Evolutionary conservation across 768 basidiomycete species (phyloP).

Genomic region (Asterophora lycoperdoides): DNA sequence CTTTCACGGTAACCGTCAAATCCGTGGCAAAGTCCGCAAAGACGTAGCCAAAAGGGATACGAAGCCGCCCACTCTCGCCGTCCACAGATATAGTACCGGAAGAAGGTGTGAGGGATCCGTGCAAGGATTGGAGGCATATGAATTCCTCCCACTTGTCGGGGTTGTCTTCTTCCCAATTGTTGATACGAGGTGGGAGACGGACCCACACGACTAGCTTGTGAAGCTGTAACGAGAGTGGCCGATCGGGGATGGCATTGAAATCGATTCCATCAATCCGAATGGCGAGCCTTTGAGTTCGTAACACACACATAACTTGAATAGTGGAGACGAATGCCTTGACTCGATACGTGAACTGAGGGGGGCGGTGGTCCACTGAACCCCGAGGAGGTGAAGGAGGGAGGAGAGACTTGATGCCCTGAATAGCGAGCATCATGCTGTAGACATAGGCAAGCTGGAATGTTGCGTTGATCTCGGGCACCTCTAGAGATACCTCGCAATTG

Average conservation of each 20-base stretch:
- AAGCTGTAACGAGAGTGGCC: conserved; percentile 31
- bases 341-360: conserved; percentile 19
- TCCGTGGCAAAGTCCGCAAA: conserved; percentile 76
- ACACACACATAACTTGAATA: conserved; percentile 42
- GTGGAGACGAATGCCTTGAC: conserved; percentile 34
- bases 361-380: conserved; percentile 4
- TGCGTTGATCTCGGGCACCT: conserved; percentile 49
- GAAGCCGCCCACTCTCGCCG: conserved; percentile 65
- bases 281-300: conserved; percentile 47
- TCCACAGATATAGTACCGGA: conserved; percentile 44
- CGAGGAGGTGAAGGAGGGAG: conserved; percentile 15
- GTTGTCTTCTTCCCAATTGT: conserved; percentile 30
- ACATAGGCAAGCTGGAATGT: conserved; percentile 60
- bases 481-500: conserved; percentile 41
- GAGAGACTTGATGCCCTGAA: conserved; percentile 46
- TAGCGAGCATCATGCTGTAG: conserved; percentile 65
- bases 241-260: conserved; percentile 20
- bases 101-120: conserved; percentile 31
- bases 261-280: conserved; percentile 40
- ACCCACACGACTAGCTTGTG: conserved; percentile 54
- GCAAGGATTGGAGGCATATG: conserved; percentile 51
- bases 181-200: conserved; percentile 38
- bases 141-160: conserved; percentile 73
- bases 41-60: conserved; percentile 76
- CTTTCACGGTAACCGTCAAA: conserved; percentile 63